Percentiles rank a stretch among this genome's conserved stretches.
phyloP scores from a whole-genome alignment of 169 alveolate genomes.

The Cryptosporidium xiaoi region DNA sequence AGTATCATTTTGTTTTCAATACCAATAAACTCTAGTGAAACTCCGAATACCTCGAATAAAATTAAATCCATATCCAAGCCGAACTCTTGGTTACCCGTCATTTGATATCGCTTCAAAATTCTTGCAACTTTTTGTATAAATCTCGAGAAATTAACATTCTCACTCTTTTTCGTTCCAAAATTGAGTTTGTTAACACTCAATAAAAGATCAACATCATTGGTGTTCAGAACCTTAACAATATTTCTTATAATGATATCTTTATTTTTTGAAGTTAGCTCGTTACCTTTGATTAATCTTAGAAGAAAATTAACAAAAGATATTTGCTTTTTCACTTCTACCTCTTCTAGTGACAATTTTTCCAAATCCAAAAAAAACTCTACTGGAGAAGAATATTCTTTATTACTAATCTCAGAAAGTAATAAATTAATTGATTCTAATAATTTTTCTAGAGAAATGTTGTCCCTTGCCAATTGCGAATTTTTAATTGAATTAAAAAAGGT shows the following conservation, averaged over 20 bases:
- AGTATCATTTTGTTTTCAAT: neutral
- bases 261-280: neutral
- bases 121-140: slow-evolving; percentile 2
- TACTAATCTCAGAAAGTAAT: slow-evolving; percentile 6
- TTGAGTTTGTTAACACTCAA: neutral
- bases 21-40: slow-evolving; percentile 16
- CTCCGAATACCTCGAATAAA: slow-evolving; percentile 47
- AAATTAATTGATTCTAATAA: slow-evolving; percentile 26
- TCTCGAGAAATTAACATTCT: neutral
- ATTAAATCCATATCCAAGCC: slow-evolving; percentile 2
- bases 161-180: neutral
- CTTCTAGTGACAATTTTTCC: slow-evolving; percentile 3
- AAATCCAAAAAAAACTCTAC: slow-evolving; percentile 3
- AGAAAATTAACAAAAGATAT: slow-evolving; percentile 7
- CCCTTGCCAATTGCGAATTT: slow-evolving; percentile 12
- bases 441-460: neutral
- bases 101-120: slow-evolving; percentile 13
- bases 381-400: slow-evolving; percentile 8
- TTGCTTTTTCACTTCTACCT: slow-evolving; percentile 1
- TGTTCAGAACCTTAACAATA: slow-evolving; percentile 5
- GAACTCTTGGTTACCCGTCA: neutral
- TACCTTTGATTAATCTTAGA: neutral
- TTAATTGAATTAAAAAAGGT: slow-evolving; percentile 10
- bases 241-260: slow-evolving; percentile 16
- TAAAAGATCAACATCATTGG: neutral